Evolutionary conservation across 148 eudicot genomes (phyloP).

Genomic region (Oxyria digyna): DNA sequence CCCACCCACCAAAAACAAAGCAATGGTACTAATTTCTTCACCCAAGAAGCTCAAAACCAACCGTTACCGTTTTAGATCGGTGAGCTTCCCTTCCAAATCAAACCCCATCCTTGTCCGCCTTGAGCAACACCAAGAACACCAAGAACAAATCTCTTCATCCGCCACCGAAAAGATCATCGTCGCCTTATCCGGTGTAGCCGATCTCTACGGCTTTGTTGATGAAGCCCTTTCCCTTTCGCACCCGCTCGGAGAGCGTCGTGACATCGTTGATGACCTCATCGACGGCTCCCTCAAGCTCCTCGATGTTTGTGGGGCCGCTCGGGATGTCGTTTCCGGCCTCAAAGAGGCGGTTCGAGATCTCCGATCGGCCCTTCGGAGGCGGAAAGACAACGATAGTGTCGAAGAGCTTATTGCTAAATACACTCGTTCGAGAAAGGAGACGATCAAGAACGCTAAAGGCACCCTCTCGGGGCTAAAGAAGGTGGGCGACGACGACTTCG

Average conservation of each 20-base stretch:
- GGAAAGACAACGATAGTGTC: conserved; percentile 4
- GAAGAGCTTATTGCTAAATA: conserved; percentile 2
- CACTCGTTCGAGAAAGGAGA: conserved; percentile 9
- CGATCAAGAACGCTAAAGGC: not conserved
- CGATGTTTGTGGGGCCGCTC: conserved; percentile 5
- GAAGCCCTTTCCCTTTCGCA: conserved; percentile 11
- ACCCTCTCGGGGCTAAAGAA: not conserved
- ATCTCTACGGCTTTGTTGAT: conserved; percentile 10
- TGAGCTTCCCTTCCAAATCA: conserved; percentile 13
- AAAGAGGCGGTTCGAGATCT: conserved; percentile 7
- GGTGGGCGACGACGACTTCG: not conserved
- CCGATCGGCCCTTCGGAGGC: conserved; percentile 1
- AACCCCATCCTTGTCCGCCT: conserved; percentile 9
- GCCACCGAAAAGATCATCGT: conserved; percentile 2
- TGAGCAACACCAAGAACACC: conserved; percentile 12
- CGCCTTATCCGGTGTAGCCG: conserved; percentile 7
- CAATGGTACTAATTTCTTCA: not conserved
- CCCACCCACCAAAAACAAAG: not conserved
- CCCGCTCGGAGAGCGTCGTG: conserved; percentile 8
- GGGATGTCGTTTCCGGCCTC: not conserved
- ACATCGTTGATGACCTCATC: conserved; percentile 4
- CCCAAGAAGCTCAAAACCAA: conserved; percentile 8
- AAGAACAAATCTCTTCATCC: conserved; percentile 1
- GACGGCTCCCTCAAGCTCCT: conserved; percentile 10
- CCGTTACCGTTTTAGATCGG: conserved; percentile 7